Evolutionary conservation across 2,329 filamentous ascomycete species (phyloP).

Genomic region (Claviceps arundinis): DNA sequence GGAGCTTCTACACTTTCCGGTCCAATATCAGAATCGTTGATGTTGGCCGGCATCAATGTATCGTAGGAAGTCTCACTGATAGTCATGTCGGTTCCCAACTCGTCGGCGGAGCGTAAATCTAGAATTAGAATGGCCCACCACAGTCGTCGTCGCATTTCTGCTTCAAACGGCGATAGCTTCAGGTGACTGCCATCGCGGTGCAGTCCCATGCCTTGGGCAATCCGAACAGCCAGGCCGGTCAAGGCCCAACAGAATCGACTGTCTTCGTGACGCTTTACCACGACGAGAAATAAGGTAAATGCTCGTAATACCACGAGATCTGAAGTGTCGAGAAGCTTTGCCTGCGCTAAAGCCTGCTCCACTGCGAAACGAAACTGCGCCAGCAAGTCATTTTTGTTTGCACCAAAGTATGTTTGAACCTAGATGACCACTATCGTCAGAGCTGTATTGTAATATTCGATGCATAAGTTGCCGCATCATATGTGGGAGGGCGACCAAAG

Average conservation of each 20-base stretch:
- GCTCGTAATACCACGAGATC: conserved; percentile 46
- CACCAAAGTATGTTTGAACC: conserved; percentile 27
- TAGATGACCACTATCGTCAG: conserved; percentile 4
- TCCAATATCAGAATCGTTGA: conserved; percentile 35
- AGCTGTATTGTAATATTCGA: background rate
- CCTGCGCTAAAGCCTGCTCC: conserved; percentile 43
- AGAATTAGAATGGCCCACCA: conserved; percentile 49
- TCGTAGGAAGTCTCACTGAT: conserved; percentile 30
- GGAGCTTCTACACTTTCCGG: conserved; percentile 35
- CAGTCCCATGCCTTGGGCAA: conserved; percentile 46
- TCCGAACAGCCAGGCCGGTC: conserved; percentile 42
- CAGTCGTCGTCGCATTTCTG: conserved; percentile 44
- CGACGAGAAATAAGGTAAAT: conserved; percentile 39
- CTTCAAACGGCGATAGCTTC: conserved; percentile 41
- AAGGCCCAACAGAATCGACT: conserved; percentile 47
- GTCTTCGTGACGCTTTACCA: conserved; percentile 33
- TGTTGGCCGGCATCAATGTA: conserved; percentile 34
- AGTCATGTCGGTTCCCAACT: conserved; percentile 34
- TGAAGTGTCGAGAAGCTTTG: conserved; percentile 42
- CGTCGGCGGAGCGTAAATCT: conserved; percentile 41
- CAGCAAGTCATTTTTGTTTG: conserved; percentile 30
- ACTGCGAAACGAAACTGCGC: conserved; percentile 38
- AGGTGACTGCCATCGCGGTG: conserved; percentile 42
- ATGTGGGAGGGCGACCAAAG: too few species aligned
- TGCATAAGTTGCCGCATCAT: background rate